Evolutionary conservation across 1,139 yeast genomes (phyloP).

Genomic region (Lizanozyma gosingica): DNA sequence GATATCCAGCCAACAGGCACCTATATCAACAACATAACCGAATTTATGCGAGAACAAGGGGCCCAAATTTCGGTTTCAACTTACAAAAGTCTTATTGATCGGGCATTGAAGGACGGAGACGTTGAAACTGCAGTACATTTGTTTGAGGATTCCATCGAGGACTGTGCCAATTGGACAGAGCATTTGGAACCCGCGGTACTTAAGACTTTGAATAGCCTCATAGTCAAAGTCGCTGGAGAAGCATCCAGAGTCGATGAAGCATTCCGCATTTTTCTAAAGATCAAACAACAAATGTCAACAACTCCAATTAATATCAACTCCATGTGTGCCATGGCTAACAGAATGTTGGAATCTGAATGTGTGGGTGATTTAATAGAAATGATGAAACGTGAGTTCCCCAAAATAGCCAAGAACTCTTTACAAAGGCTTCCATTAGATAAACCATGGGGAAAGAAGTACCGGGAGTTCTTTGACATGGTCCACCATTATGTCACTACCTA

Average conservation of each 20-base stretch:
- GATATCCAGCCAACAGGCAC: neutral
- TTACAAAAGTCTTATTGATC: constrained; percentile 23
- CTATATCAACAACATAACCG: neutral
- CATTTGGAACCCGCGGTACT: constrained; percentile 21
- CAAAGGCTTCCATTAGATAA: constrained; percentile 18
- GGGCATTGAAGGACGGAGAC: constrained; percentile 16
- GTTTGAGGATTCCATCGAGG: constrained; percentile 24
- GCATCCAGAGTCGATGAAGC: constrained; percentile 15
- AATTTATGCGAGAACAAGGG: neutral
- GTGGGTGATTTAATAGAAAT: constrained; percentile 54
- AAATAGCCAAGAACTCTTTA: constrained; percentile 23
- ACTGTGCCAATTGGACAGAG: constrained; percentile 22
- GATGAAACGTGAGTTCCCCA: constrained; percentile 51
- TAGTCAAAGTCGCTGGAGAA: constrained; percentile 14
- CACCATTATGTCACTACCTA: constrained; percentile 38
- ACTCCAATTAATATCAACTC: constrained; percentile 22
- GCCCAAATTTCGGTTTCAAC: constrained; percentile 12
- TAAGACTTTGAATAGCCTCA: constrained; percentile 25
- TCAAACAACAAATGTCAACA: constrained; percentile 31
- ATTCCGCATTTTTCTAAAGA: constrained; percentile 25
- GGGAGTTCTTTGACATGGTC: constrained; percentile 27
- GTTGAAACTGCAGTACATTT: constrained; percentile 17
- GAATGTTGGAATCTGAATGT: constrained; percentile 39
- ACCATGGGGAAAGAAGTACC: constrained; percentile 20
- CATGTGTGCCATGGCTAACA: constrained; percentile 35